A percentile compares a stretch with the other conserved stretches of the same genome.
Conservation (phyloP, 2,329 filamentous ascomycete species). For the Remersonia thermophila region DNA sequence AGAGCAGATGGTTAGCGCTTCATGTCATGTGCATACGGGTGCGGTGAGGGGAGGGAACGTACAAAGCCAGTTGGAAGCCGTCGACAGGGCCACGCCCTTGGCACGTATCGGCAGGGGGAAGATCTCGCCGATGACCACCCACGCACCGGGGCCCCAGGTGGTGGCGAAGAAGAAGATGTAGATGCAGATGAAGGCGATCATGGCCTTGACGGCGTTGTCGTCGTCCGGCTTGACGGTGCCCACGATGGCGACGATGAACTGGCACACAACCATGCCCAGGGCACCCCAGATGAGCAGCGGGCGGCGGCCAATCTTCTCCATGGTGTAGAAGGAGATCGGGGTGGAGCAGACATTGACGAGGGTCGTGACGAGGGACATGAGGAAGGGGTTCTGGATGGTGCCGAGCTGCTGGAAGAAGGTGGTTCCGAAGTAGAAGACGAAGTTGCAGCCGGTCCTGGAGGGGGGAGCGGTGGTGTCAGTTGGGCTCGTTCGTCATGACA, state of each 20-base stretch:
- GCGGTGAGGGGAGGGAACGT: too few species aligned
- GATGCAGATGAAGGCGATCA: constrained; percentile 65
- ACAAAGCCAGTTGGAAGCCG: constrained; percentile 46
- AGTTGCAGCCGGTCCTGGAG: constrained; percentile 45
- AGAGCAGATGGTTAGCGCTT: constrained; percentile 37
- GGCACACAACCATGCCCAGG: constrained; percentile 54
- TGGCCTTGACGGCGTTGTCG: constrained; percentile 28
- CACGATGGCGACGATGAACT: constrained; percentile 57
- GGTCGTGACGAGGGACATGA: constrained; percentile 60
- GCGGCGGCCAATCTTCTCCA: constrained; percentile 59
- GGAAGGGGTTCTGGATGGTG: constrained; percentile 54
- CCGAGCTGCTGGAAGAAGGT: constrained; percentile 56
- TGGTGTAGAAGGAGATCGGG: constrained; percentile 58
- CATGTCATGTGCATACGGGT: constrained; percentile 12
- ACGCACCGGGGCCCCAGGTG: constrained; percentile 57
- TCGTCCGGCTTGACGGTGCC: constrained; percentile 36
- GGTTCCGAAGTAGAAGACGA: constrained; percentile 61
- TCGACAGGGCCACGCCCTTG: constrained; percentile 51
- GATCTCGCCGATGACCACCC: constrained; percentile 62
- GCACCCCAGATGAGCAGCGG: constrained; percentile 57
- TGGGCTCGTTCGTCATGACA: neutral
- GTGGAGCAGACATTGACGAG: constrained; percentile 63
- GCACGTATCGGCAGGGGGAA: constrained; percentile 65
- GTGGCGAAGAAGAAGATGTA: constrained; percentile 70
- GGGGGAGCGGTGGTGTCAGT: neutral